Evolutionary conservation across 192 early-diverging fungal genomes (phyloP).

Genomic region (Piromyces sp.): DNA sequence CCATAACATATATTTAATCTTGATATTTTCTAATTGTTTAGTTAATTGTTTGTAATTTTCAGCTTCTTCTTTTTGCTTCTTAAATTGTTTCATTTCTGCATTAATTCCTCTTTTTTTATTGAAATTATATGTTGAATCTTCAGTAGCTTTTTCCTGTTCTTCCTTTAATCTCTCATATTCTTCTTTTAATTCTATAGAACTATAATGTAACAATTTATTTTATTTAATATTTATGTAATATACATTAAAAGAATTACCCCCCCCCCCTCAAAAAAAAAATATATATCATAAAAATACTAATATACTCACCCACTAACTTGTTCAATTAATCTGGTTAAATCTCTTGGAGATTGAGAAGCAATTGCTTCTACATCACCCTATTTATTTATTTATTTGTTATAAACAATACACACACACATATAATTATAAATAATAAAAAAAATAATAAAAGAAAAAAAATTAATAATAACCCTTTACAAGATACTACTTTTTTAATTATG

Average conservation of each 20-base stretch:
- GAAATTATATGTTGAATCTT: conserved; percentile 73
- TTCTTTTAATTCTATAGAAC: conserved; percentile 69
- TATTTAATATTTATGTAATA: not conserved
- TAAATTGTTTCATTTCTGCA: conserved; percentile 80
- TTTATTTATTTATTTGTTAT: not conserved
- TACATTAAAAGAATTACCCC: no score
- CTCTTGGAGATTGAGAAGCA: conserved; percentile 85
- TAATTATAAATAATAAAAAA: no score
- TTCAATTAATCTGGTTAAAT: conserved; percentile 83
- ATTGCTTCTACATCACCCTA: conserved; percentile 90
- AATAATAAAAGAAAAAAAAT: no score
- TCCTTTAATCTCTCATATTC: conserved; percentile 76
- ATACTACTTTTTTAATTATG: no score
- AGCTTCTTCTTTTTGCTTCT: conserved; percentile 81
- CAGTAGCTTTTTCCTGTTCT: conserved; percentile 67
- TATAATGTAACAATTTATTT: conserved; percentile 3
- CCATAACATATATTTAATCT: conserved; percentile 61
- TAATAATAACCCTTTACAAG: no score
- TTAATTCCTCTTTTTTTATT: conserved; percentile 78
- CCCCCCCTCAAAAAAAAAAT: no score
- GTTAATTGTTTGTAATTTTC: conserved; percentile 56
- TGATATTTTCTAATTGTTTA: conserved; percentile 26
- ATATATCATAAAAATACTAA: not conserved
- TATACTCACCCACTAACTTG: conserved; percentile 65
- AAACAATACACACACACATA: no score